Evolutionary conservation across 2,329 filamentous ascomycete species (phyloP), one percentile per base, ranked within the genome.

Genomic region (Cercospora sp.): DNA sequence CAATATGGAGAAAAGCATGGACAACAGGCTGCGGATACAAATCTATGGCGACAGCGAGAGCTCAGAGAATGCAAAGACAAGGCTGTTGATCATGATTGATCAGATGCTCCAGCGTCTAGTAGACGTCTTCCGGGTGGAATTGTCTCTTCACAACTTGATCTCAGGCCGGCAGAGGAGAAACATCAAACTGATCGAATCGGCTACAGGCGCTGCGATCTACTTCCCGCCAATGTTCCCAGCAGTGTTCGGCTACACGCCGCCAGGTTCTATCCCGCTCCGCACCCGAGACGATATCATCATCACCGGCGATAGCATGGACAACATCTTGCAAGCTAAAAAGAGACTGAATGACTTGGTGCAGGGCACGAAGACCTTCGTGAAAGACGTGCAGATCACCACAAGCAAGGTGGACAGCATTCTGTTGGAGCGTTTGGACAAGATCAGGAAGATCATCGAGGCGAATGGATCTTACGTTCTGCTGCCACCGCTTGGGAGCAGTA

Each of bases 31-130:
- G 84, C 90, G 94, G 77, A 90, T 97, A 69, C 91, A 93, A 74
- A 96, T 99, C 72, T 99, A 95, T 76, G 94, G 95, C 64, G 95
- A 99, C 78, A 90, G 95, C 80, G 89, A 98, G 82, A 97, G 93
- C 73, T 91, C 93, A 30, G 95, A 99, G 80, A 94, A 98, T 81
- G 95, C 95, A 65, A 99, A 99, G 85, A 97, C 94, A 18, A 89
- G 95, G 72, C 90, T 97, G 48, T 83, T 99, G 79, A 96, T 98
- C 79, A 95, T 97, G 85, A 98, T 99, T 78, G 95, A 99, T 79
- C 92, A 93, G 81, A 88, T 96, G 83, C 89, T 93, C 69, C 88
- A 89, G 65, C 88, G 90, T 72, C 83, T 88, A 66, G 90, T 95
- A 64, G 93, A 97, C 79, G 88, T 86, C 59, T 89, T 93, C 76